Evolutionary conservation across 192 early-diverging fungal species (phyloP).

Genomic region (Coemansia sp.): DNA sequence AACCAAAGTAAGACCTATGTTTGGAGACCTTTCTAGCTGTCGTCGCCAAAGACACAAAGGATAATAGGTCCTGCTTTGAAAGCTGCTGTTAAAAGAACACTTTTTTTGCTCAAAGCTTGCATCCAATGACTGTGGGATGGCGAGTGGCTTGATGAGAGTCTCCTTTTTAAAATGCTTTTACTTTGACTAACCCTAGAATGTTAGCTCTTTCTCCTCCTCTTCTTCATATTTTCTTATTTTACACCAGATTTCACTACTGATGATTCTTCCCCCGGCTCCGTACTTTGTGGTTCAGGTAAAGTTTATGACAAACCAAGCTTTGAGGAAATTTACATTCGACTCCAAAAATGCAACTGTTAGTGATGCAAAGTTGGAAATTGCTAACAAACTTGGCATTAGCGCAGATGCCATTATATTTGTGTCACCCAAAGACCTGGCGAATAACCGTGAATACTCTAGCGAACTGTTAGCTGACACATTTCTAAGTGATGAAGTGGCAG

Average conservation of each 20-base stretch:
- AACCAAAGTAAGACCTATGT: no score
- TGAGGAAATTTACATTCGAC: not conserved
- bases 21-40: no score
- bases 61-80: no score
- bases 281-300: not conserved
- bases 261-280: not conserved
- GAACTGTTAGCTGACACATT: not conserved
- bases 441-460: not conserved
- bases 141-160: no score
- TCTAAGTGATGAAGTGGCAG: not conserved
- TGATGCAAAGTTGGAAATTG: not conserved
- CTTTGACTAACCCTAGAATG: no score
- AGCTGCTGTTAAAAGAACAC: no score
- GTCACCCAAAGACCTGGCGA: not conserved
- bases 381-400: not conserved
- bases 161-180: no score
- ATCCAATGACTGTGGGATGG: no score
- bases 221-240: not conserved
- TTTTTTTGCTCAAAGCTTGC: no score
- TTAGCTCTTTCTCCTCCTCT: not conserved
- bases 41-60: no score
- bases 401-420: not conserved
- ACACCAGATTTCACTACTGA: not conserved
- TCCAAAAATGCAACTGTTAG: not conserved
- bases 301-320: not conserved